These are phyloP conservation scores for Scolecobasidium constrictum DNA, from an alignment of 2,329 filamentous ascomycete species.

Conservation along the genomic window DNA sequence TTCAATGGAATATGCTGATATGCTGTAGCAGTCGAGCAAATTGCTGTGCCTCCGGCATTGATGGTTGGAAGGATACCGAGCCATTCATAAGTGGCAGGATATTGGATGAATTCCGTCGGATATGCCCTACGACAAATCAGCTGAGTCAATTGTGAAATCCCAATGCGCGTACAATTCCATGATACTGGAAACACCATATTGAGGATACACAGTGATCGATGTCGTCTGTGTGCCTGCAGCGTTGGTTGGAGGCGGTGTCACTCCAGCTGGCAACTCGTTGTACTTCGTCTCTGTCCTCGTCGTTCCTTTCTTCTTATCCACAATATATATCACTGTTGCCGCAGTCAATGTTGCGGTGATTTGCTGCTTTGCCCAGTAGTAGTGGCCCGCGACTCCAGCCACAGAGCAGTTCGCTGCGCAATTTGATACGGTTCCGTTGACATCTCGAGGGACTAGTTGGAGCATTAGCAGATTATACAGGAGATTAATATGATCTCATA, in stretches of 20 bases:
- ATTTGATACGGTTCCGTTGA: not conserved
- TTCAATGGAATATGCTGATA: not conserved
- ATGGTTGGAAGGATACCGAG: constrained; percentile 4
- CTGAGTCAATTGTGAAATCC: not conserved
- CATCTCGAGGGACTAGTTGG: not conserved
- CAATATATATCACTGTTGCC: constrained; percentile 10
- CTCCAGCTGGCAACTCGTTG: constrained; percentile 10
- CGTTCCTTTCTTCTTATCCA: constrained; percentile 11
- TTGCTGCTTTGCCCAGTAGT: constrained; percentile 6
- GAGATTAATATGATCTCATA: too few relatives aligned
- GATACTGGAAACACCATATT: not conserved
- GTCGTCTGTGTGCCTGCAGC: constrained; percentile 5
- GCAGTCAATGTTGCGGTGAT: constrained; percentile 10
- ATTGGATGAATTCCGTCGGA: not conserved
- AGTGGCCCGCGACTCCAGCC: constrained; percentile 1
- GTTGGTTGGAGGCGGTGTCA: constrained; percentile 11
- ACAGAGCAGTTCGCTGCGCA: not conserved
- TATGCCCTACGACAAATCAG: constrained; percentile 3
- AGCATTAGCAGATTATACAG: not conserved
- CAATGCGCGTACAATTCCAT: not conserved
- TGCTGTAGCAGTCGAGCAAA: not conserved
- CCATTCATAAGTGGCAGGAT: not conserved
- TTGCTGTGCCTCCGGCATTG: not conserved
- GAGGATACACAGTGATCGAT: not conserved
- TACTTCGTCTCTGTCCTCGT: constrained; percentile 10